These are phyloP conservation scores for Pythium monospermum DNA, from an alignment of 352 stramenopile species.

Conservation along the genomic window DNA sequence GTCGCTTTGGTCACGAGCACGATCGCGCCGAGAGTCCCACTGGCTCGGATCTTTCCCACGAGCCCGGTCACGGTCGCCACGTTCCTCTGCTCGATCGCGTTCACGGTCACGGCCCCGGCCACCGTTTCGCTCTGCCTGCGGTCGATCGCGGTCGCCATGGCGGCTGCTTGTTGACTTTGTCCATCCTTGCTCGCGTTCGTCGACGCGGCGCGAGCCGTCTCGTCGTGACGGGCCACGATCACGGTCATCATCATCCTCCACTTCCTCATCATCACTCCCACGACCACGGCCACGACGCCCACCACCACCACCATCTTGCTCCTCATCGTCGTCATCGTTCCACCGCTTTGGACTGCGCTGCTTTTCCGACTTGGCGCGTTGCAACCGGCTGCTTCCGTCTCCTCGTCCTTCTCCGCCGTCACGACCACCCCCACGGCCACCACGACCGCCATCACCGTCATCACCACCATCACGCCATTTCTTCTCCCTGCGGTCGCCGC, in stretches of 20 bases:
- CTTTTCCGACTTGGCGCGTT: no score
- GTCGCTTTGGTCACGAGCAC: background rate
- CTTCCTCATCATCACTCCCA: no score
- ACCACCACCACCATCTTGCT: background rate
- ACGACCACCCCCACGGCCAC: background rate
- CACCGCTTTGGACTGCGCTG: background rate
- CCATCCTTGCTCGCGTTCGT: no score
- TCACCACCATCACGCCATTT: background rate
- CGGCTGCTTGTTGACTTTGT: no score
- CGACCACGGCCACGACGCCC: background rate
- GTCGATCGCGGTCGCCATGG: no score
- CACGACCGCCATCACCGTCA: background rate
- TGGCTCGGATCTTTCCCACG: constrained; percentile 2
- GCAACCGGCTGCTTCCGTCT: no score
- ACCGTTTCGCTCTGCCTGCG: background rate
- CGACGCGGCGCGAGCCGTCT: no score
- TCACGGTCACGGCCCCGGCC: background rate
- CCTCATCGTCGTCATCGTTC: background rate
- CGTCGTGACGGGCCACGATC: no score
- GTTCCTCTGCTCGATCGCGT: background rate
- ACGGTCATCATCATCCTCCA: background rate
- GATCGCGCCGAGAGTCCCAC: background rate
- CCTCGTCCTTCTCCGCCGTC: background rate
- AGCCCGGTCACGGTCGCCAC: background rate
- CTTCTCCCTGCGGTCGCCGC: background rate